Percentiles rank a stretch among this genome's conserved stretches.
These are phyloP conservation scores for Yamadazyma aaseri DNA, from an alignment of 1,139 yeast genomes.

Conservation along the genomic window DNA sequence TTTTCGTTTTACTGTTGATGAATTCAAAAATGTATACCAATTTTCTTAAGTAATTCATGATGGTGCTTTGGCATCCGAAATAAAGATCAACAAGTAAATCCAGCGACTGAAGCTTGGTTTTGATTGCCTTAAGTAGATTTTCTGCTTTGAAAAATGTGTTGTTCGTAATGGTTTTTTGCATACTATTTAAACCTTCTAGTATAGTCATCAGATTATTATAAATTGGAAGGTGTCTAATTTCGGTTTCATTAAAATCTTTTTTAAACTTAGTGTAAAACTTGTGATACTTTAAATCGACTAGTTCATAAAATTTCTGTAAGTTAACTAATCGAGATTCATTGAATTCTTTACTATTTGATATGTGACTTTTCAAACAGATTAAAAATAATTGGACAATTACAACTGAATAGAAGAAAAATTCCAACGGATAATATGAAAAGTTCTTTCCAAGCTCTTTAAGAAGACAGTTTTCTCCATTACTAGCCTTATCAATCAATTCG, in stretches of 20 bases:
- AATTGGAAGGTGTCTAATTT: constrained; percentile 8
- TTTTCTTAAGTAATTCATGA: constrained; percentile 25
- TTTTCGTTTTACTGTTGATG: constrained; percentile 14
- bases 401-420: constrained; percentile 21
- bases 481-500: constrained; percentile 11
- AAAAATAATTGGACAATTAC: constrained; percentile 26
- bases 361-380: constrained; percentile 18
- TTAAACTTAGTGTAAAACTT: constrained; percentile 11
- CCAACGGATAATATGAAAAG: constrained; percentile 16
- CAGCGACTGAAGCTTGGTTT: constrained; percentile 14
- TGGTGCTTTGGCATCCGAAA: constrained; percentile 33
- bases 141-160: constrained; percentile 4
- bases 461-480: constrained; percentile 15
- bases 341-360: not conserved
- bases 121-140: constrained; percentile 10
- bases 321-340: constrained; percentile 8
- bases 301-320: constrained; percentile 10
- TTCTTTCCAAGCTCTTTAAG: constrained; percentile 12
- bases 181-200: constrained; percentile 11
- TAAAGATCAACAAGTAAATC: constrained; percentile 21
- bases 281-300: constrained; percentile 9
- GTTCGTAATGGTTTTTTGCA: constrained; percentile 3
- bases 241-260: constrained; percentile 9
- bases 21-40: constrained; percentile 29
- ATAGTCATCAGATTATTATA: constrained; percentile 11